phyloP scores from a whole-genome alignment of 768 basidiomycete species.

The Boletus pseudopeckii region DNA sequence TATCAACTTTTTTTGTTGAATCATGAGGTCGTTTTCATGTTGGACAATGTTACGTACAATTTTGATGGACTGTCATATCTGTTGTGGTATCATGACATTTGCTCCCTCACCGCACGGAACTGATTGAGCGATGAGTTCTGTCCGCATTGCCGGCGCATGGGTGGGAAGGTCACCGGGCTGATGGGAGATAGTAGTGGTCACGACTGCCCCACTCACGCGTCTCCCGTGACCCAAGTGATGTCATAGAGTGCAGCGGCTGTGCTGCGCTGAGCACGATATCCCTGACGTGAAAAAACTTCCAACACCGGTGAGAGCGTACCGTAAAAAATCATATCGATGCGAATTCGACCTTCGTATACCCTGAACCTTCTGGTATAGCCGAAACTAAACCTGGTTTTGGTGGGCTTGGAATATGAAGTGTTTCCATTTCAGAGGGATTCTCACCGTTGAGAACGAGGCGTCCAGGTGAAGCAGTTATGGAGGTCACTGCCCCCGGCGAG shows the following conservation, averaged over 20 bases:
- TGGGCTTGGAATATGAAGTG: background rate
- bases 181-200: background rate
- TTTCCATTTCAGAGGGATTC: constrained; percentile 5
- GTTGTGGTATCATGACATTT: background rate
- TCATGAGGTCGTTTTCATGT: background rate
- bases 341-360: background rate
- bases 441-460: background rate
- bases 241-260: background rate
- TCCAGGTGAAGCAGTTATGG: background rate
- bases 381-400: background rate
- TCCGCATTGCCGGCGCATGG: background rate
- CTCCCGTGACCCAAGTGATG: background rate
- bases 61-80: constrained; percentile 9
- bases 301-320: background rate
- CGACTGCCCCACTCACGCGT: background rate
- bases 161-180: background rate
- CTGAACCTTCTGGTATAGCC: constrained; percentile 6
- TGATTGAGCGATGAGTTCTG: background rate
- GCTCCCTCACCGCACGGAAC: background rate
- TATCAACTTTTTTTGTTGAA: background rate
- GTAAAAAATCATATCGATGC: background rate
- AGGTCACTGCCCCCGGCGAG: background rate
- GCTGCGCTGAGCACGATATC: background rate
- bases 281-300: background rate
- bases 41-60: constrained; percentile 8